phyloP scores from a whole-genome alignment of 1,284 basidiomycete species.

The Athelia psychrophila region DNA sequence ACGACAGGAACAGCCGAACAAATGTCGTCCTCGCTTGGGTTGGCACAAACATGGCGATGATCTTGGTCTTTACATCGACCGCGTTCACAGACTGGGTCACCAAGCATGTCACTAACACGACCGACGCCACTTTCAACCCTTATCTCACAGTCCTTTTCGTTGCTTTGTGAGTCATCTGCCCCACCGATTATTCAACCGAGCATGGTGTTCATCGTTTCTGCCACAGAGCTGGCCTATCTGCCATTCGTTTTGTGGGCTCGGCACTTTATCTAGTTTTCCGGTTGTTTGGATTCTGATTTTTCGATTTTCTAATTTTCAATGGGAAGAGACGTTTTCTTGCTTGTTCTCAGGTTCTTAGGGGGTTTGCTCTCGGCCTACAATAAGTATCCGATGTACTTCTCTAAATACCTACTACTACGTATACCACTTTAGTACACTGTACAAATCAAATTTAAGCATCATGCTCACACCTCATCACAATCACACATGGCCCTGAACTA shows the following conservation, averaged over 20 bases:
- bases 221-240: conserved; percentile 70
- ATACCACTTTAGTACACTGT: no score
- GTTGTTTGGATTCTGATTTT: conserved; percentile 52
- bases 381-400: no score
- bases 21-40: conserved; percentile 87
- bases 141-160: conserved; percentile 84
- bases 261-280: conserved; percentile 76
- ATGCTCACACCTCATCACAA: no score
- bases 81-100: conserved; percentile 69
- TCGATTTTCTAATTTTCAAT: background rate
- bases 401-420: no score
- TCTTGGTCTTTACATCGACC: conserved; percentile 78
- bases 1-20: conserved; percentile 78
- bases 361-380: no score
- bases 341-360: background rate
- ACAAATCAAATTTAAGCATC: no score
- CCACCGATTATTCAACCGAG: conserved; percentile 5
- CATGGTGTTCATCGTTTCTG: conserved; percentile 3
- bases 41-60: conserved; percentile 82
- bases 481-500: no score
- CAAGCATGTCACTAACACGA: conserved; percentile 43
- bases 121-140: conserved; percentile 72
- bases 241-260: conserved; percentile 77
- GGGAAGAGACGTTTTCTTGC: background rate
- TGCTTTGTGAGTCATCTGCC: conserved; percentile 57